Conservation (phyloP, 495 filamentous ascomycete genomes). For the Aspergillus cavernicola region DNA sequence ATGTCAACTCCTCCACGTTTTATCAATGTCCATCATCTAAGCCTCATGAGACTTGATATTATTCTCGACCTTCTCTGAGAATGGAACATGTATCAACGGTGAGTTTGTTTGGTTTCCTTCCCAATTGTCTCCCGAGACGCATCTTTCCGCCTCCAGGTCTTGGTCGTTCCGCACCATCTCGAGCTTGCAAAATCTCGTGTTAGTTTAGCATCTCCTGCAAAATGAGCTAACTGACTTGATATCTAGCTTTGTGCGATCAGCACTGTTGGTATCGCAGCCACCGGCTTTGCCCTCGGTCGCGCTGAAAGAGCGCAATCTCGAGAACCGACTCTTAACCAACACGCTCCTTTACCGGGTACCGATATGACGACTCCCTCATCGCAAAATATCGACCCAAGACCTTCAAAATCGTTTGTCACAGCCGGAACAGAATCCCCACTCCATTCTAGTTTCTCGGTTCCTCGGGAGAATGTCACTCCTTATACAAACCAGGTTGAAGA, state of each 20-base stretch:
- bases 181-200: background rate
- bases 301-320: slow-evolving; percentile 38
- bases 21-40: slow-evolving; percentile 36
- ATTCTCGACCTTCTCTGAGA: slow-evolving; percentile 30
- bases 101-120: slow-evolving; percentile 19
- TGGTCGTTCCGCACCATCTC: background rate
- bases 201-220: background rate
- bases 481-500: slow-evolving; percentile 11
- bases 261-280: slow-evolving; percentile 64
- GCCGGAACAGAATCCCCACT: slow-evolving; percentile 12
- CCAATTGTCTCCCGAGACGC: background rate
- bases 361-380: slow-evolving; percentile 19
- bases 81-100: slow-evolving; percentile 52
- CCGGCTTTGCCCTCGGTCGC: slow-evolving; percentile 61
- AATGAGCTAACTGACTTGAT: background rate
- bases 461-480: slow-evolving; percentile 8
- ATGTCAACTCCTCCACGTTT: slow-evolving; percentile 31
- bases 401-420: slow-evolving; percentile 21
- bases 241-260: slow-evolving; percentile 65
- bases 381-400: slow-evolving; percentile 25
- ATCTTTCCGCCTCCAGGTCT: background rate
- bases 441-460: slow-evolving; percentile 6
- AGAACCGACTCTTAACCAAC: slow-evolving; percentile 28
- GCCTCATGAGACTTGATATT: slow-evolving; percentile 37
- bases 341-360: slow-evolving; percentile 15